Conservation (phyloP, 2,329 filamentous ascomycete species). For the Calonectria ilicicola region DNA sequence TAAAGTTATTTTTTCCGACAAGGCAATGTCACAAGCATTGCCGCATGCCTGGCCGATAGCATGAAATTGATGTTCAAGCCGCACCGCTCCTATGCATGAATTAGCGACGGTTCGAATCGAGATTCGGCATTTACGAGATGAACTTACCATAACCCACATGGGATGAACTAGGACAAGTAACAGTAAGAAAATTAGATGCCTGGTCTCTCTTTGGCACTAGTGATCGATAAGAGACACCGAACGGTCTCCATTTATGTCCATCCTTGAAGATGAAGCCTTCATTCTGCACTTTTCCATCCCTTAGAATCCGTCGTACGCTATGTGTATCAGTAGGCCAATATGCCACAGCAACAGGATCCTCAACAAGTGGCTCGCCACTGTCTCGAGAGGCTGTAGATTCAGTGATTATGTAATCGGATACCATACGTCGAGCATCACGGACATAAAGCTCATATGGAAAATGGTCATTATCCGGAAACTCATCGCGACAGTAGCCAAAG, state of each 20-base stretch:
- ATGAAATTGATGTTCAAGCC: slow-evolving; percentile 8
- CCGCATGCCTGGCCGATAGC: slow-evolving; percentile 4
- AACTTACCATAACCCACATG: slow-evolving; percentile 6
- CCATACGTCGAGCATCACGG: slow-evolving; percentile 1
- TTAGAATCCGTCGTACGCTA: background rate
- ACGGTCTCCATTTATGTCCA: slow-evolving; percentile 1
- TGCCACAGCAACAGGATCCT: background rate
- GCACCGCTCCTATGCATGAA: background rate
- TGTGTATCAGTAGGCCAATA: slow-evolving; percentile 10
- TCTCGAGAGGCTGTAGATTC: slow-evolving; percentile 11
- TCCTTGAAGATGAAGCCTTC: slow-evolving; percentile 14
- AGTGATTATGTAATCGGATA: slow-evolving; percentile 5
- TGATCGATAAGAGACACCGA: background rate
- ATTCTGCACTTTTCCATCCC: background rate
- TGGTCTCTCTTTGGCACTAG: background rate
- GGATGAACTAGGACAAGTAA: slow-evolving; percentile 6
- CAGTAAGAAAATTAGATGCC: background rate
- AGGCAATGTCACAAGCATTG: slow-evolving; percentile 4
- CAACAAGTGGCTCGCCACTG: background rate
- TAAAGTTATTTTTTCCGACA: background rate
- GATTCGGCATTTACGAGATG: too few relatives aligned
- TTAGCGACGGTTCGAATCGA: background rate
- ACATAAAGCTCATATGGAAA: slow-evolving; percentile 12
- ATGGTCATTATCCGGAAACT: background rate
- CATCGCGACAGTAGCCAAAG: background rate